Evolutionary conservation across 1,284 basidiomycete species (phyloP), one percentile per base, ranked within the genome.

Genomic region (Ganoderma meredithae): DNA sequence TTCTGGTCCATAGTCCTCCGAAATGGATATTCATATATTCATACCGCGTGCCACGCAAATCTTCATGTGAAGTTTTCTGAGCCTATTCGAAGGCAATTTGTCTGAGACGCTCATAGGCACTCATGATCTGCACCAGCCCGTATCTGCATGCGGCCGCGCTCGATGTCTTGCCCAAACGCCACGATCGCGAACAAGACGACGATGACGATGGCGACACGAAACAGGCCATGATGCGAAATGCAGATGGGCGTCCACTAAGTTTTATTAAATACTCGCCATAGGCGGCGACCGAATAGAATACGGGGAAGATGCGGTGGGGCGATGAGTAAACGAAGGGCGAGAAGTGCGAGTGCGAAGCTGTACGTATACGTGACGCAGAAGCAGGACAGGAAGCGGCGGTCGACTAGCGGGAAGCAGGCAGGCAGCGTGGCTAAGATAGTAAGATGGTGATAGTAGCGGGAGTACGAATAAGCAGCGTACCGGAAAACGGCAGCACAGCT

Each of bases 211-310:
- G 15, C 12, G 55, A 36, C 55, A 39, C 19, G 10, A 15, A n/a
- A 58, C 52, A 55, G 17, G 52, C 17, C 31, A 55, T 17, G 52
- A 15, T 55, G 52, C 25, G 55, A 39, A 39, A 58, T 58, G 55
- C 17, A 58, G 31, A 58, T 39, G 55, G 39, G 19, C 60, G 63
- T 67, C 63, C 64, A 22, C 19, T 27, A 63, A 13, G 10, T 2
- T 67, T 67, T 63, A 66, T 64, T 69, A 47, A 53, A 27, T 66
- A 62, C 43, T 55, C 63, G 56, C 63, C 41, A 44, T 53, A n/a
- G 19, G 33, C 17, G 55, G 55, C 55, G 67, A 63, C 69, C 69
- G 69, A 67, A 70, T 66, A 70, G 58, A 55, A 49, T 63, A 64
- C 65, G 56, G 53, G 60, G 69, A 65, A 62, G 65, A 39, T 58